Evolutionary conservation across 2,329 filamentous ascomycete species (phyloP), one percentile per base, ranked within the genome.

Genomic region (Arthroderma uncinatum): DNA sequence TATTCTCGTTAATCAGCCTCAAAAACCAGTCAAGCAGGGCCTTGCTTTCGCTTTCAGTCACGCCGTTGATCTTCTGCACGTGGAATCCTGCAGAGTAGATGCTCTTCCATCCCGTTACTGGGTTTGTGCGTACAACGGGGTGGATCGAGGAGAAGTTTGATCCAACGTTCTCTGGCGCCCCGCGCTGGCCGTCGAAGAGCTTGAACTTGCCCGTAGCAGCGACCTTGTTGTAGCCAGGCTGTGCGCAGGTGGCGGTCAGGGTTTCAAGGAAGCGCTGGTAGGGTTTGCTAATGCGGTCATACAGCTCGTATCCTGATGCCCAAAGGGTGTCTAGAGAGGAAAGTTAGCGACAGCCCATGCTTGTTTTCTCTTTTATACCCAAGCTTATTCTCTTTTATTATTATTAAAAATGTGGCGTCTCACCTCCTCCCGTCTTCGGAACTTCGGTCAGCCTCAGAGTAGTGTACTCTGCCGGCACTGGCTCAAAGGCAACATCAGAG

Each of bases 81-180:
- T 70, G 68, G 12, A 59, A 48, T 1, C 68, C 70, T 1, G 68
- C 65, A 1, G 64, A 71, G 53, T 71, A 74, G 5, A 74, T 55
- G 39, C 64, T 66, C 62, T 71, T 72, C 69, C 70, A 72, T 59
- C 73, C 68, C 16, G 64, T 72, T 58, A 65, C 67, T 12, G 64
- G 82, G 63, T 84, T 84, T 4, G 81, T 83, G 2, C 82, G 75
- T 59, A 74, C 59, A 59, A 70, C 59, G 54, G 70, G 68, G 65
- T 76, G 73, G 4, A 70, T 70, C 0, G 81, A 76, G 40, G 66
- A 68, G 36, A 84, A 72, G 23, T 75, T 73, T 2, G 70, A 69
- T 42, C 82, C 82, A 19, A 79, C 70, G 62, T 85, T 85, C 58
- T 82, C 71, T 0, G 80, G 80, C 0, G 78, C 78, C 1, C 82